Evolutionary conservation across 2,329 filamentous ascomycete genomes (phyloP), one percentile per base, ranked within the genome.

Genomic region (Neofusicoccum umdonicola): DNA sequence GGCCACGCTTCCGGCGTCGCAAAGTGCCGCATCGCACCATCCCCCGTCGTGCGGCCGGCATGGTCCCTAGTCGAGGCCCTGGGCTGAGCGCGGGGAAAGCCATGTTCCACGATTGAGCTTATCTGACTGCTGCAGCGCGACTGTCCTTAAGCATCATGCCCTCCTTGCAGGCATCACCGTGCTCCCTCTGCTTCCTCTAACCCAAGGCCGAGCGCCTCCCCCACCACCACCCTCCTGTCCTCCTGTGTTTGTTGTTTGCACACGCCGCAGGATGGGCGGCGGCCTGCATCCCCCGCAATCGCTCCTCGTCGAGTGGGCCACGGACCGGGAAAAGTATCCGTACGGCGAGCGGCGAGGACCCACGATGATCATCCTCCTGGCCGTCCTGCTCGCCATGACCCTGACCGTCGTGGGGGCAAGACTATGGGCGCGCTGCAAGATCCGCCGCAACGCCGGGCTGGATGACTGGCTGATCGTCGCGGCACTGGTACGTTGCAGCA

Each of bases 361-460:
- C 0, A n/a, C 31, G 1, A 3, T 57, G 12, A 48, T 50, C 13
- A 1, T 64, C 8, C n/a, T 64, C 7, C 2, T 44, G 11, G 4
- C 7, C 3, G 12, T 48, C 17, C n/a, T 57, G 2, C 51, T 64
- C 2, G 42, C 9, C 1, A 3, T 19, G 9, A 58, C 51, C 5
- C 42, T 64, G 4, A 22, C 13, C 3, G 35, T 64, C 0, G 50
- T 64, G 1, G 51, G 9, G 2, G 31, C 50, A 6, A 27, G 62
- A 9, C 42, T 64, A 1, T 64, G 62, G 62, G 62, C 62, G 17
- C 62, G 62, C 19, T 41, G 42, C 51, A 64, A 34, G 42, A 31
- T 58, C 13, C 52, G 45, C 11, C 42, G 42, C n/a, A 64, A 64
- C 15, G 51, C 42, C 3, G 62, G 62, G 8, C 34, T 64, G 22